These are phyloP conservation scores for Thyridium curvatum DNA, from an alignment of 2,329 filamentous ascomycete genomes.

Conservation along the genomic window DNA sequence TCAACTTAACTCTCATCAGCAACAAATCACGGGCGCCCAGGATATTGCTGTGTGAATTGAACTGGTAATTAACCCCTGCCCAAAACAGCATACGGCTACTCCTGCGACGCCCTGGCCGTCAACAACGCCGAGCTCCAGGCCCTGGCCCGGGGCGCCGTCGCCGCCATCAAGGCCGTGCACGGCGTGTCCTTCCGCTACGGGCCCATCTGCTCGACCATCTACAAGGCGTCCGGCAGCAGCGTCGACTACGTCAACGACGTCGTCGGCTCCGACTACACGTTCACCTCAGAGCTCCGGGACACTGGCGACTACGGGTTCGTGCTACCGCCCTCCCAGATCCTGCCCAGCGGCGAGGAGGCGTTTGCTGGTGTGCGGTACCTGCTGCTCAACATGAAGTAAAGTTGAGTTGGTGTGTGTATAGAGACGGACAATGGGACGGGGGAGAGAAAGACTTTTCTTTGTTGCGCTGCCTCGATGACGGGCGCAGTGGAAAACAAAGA, in stretches of 20 bases:
- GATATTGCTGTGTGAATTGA: constrained; percentile 11
- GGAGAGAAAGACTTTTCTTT: too few relatives aligned
- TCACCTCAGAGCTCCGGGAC: constrained; percentile 32
- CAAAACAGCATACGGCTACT: constrained; percentile 50
- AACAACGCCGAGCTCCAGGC: constrained; percentile 41
- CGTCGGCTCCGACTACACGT: constrained; percentile 31
- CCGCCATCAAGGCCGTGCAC: constrained; percentile 40
- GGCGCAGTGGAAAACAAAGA: too few relatives aligned
- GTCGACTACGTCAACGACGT: constrained; percentile 40
- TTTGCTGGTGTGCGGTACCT: constrained; percentile 55
- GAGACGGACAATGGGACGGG: too few relatives aligned
- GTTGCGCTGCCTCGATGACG: too few relatives aligned
- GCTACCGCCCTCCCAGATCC: constrained; percentile 33
- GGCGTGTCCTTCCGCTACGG: constrained; percentile 34
- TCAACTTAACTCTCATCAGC: too few relatives aligned
- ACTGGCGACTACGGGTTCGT: constrained; percentile 33
- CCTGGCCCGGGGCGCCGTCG: constrained; percentile 40
- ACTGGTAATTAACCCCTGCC: constrained; percentile 6
- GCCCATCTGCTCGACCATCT: constrained; percentile 55
- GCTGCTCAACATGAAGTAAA: constrained; percentile 29
- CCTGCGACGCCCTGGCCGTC: constrained; percentile 38
- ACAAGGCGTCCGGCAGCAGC: constrained; percentile 42
- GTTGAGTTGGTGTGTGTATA: too few relatives aligned
- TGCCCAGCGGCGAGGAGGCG: constrained; percentile 35
- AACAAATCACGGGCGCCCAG: too few relatives aligned